Evolutionary conservation across 2,329 filamentous ascomycete genomes (phyloP).

Genomic region (Teratosphaeria viscida): DNA sequence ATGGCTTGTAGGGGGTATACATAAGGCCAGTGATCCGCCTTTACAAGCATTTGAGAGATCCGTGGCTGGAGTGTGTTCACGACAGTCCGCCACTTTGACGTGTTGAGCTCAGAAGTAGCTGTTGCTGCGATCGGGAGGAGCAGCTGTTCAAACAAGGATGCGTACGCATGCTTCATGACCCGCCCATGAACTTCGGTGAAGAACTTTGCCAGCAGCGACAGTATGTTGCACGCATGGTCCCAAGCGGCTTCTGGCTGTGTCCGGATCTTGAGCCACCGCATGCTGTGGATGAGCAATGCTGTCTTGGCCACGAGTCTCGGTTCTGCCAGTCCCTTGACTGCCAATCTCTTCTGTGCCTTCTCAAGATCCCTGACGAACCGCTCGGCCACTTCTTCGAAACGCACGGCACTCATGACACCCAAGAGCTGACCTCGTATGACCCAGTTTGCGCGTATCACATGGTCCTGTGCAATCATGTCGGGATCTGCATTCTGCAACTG

Average conservation of each 20-base stretch:
- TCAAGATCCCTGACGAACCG: conserved; percentile 77
- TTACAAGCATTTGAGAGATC: conserved; percentile 73
- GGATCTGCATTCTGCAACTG: conserved; percentile 83
- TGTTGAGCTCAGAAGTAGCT: conserved; percentile 64
- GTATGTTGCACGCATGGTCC: conserved; percentile 80
- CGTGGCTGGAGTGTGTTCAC: conserved; percentile 68
- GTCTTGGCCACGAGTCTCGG: conserved; percentile 69
- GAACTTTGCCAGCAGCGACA: conserved; percentile 68
- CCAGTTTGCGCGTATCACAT: conserved; percentile 88
- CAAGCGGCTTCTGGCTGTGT: conserved; percentile 64
- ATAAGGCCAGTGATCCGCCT: conserved; percentile 83
- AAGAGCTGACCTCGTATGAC: conserved; percentile 84
- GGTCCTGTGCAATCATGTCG: conserved; percentile 65
- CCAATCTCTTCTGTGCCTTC: conserved; percentile 63
- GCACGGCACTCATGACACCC: conserved; percentile 91
- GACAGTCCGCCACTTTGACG: conserved; percentile 79
- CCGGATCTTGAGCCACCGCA: conserved; percentile 78
- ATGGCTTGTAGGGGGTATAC: conserved; percentile 83
- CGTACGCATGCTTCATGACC: conserved; percentile 86
- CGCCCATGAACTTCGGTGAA: conserved; percentile 81
- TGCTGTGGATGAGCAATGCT: conserved; percentile 77
- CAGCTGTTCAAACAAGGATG: conserved; percentile 78
- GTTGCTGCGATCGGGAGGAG: conserved; percentile 78
- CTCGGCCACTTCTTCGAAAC: conserved; percentile 73
- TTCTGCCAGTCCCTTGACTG: conserved; percentile 56